phyloP scores from a whole-genome alignment of 768 basidiomycete species.

The Clavulina sp. region DNA sequence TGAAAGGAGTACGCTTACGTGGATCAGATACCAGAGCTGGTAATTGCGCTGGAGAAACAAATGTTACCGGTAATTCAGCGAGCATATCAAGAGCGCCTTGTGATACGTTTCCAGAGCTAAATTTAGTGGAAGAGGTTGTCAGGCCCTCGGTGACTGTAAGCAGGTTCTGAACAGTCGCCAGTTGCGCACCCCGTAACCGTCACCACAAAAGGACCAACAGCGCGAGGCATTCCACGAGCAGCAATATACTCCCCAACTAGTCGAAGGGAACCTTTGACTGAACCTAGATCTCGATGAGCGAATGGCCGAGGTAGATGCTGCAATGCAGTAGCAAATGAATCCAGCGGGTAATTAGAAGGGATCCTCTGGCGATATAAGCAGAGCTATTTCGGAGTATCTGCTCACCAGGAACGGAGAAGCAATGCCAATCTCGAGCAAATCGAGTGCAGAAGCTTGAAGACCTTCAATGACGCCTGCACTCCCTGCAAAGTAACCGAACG shows the following conservation, averaged over 20 bases:
- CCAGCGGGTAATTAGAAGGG: background rate
- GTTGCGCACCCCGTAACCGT: slow-evolving; percentile 66
- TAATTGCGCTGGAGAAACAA: slow-evolving; percentile 39
- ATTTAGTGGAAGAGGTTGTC: background rate
- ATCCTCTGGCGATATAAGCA: background rate
- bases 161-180: slow-evolving; percentile 2
- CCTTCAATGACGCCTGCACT: slow-evolving; percentile 78
- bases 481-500: slow-evolving; percentile 87
- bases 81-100: slow-evolving; percentile 61
- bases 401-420: slow-evolving; percentile 70
- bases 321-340: background rate
- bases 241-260: slow-evolving; percentile 39
- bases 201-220: slow-evolving; percentile 59
- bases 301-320: slow-evolving; percentile 72
- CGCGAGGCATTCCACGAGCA: slow-evolving; percentile 38
- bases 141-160: background rate
- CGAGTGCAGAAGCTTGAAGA: slow-evolving; percentile 57
- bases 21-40: slow-evolving; percentile 34
- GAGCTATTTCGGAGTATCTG: slow-evolving; percentile 4
- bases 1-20: slow-evolving; percentile 21
- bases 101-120: slow-evolving; percentile 66
- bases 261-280: slow-evolving; percentile 37
- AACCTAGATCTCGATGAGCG: slow-evolving; percentile 39
- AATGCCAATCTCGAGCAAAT: slow-evolving; percentile 59
- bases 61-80: slow-evolving; percentile 46